A percentile compares a stretch with the other conserved stretches of the same genome.
Evolutionary conservation across 164 flowering plant species (phyloP).

Genomic region (Magnolia sinica): DNA sequence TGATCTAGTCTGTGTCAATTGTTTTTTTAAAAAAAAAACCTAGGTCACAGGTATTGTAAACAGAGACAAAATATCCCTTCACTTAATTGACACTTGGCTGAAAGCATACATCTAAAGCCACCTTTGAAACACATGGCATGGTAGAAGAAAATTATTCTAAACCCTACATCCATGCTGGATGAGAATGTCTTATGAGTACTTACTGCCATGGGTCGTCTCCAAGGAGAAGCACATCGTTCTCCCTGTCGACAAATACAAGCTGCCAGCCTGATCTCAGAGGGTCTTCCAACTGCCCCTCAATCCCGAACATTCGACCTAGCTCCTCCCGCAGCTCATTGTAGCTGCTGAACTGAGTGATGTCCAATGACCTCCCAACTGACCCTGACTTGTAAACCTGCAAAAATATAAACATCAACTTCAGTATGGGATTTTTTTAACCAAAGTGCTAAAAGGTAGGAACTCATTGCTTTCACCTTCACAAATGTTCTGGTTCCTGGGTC

Average conservation of each 20-base stretch:
- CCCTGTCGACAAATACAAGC: slow-evolving; percentile 96
- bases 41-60: no score
- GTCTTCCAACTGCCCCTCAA: slow-evolving; percentile 76
- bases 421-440: not conserved
- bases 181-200: slow-evolving; percentile 18
- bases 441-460: not conserved
- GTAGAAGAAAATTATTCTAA: no score
- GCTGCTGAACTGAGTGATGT: slow-evolving; percentile 82
- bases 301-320: slow-evolving; percentile 74
- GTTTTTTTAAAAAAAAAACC: no score
- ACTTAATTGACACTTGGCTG: no score
- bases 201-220: slow-evolving; percentile 96
- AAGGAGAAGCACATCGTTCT: slow-evolving; percentile 87
- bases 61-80: no score
- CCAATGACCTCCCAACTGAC: slow-evolving; percentile 75
- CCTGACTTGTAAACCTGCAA: slow-evolving; percentile 83
- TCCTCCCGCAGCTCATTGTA: slow-evolving; percentile 81
- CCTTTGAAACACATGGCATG: no score
- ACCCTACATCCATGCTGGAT: no score
- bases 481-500: slow-evolving; percentile 47
- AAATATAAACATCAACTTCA: slow-evolving; percentile 10
- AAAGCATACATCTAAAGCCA: no score
- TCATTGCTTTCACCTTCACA: slow-evolving; percentile 52
- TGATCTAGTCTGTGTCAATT: no score
- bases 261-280: slow-evolving; percentile 98